Base-by-base conservation (phyloP, 2,329 filamentous ascomycete genomes). In the Microsporum canis region DNA sequence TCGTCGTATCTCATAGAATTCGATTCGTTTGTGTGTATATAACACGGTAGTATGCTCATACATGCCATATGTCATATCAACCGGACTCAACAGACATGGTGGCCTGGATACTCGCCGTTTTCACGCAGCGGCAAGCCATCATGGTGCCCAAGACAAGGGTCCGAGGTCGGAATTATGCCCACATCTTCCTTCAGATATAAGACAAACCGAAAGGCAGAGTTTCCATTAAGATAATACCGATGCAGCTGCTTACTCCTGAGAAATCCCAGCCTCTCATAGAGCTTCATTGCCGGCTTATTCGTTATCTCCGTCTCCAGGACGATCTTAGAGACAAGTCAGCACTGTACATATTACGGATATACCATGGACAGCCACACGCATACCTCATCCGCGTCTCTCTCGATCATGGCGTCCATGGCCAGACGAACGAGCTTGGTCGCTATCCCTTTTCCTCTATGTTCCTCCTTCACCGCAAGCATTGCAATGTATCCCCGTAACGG, bases 281-380 rank as follows among this genome's bases (percentile, higher is more conserved):
- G 78, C 65, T 90, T 88, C 78, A 97, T 89, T 23, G 91, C 94
- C 0, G 91, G 86, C 0, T 85, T 83, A 71, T 99, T 99, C 14
- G 88, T 89, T 73, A 95, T 90, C 76, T 99, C 94, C 0, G 94
- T 99, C 77, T 99, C 94, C 33, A 99, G 83, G 1, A 95, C 92
- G 63, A 99, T 86, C 79, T 83, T 60, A 59, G 23, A 29, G 55
- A 45, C 17, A 27, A 33, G 29, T 53, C 49, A 53, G 49, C 2
- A 53, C 3, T 14, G 12, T 12, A n/a, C 49, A 33, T 7, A 14
- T 34, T 27, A 31, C 3, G 34, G 27, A 6, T 27, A 49, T n/a
- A 29, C 29, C 17, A 23, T 23, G 17, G 17, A 53, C 57, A 29
- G 7, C 33, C 7, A 29, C 17, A 38, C 1, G n/a, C 61, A 23